These are phyloP conservation scores for Elongisporangium anandrum DNA, from an alignment of 352 stramenopile genomes.

Conservation along the genomic window DNA sequence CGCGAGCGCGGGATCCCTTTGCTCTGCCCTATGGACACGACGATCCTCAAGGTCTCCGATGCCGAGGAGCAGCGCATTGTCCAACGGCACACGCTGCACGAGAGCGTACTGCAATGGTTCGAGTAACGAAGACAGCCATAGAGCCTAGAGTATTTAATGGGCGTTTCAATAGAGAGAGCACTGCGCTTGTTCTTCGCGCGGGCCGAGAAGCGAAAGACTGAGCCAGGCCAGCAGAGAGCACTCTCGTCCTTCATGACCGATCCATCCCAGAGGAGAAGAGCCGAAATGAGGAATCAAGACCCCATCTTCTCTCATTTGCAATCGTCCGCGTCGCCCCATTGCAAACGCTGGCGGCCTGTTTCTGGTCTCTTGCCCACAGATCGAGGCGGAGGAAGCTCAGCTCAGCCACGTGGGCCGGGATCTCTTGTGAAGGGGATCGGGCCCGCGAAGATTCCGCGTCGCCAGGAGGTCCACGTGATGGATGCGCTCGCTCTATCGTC, in stretches of 20 bases:
- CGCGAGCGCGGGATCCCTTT: conserved; percentile 22
- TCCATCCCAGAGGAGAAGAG: not conserved
- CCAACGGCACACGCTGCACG: conserved; percentile 18
- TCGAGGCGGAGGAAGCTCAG: too few species aligned
- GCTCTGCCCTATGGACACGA: conserved; percentile 38
- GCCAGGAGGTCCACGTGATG: not conserved
- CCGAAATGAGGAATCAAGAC: not conserved
- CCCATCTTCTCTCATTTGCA: not conserved
- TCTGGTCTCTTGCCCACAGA: not conserved
- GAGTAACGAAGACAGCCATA: not conserved
- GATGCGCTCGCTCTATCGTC: not conserved
- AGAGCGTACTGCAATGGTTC: conserved; percentile 10
- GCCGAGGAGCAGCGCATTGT: conserved; percentile 15
- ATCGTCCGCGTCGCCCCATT: not conserved
- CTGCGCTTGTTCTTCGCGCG: too few species aligned
- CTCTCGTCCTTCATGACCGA: too few species aligned
- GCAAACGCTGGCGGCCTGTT: not conserved
- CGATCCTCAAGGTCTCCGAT: conserved; percentile 16
- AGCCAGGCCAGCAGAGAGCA: not conserved
- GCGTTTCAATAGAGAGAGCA: too few species aligned
- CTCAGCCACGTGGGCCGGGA: not conserved
- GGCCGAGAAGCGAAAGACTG: not conserved
- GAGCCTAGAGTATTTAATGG: not conserved
- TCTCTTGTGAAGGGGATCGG: not conserved
- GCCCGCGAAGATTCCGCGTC: not conserved